Conservation (phyloP, 257 asterid species). For the Nicotiana otophora region DNA sequence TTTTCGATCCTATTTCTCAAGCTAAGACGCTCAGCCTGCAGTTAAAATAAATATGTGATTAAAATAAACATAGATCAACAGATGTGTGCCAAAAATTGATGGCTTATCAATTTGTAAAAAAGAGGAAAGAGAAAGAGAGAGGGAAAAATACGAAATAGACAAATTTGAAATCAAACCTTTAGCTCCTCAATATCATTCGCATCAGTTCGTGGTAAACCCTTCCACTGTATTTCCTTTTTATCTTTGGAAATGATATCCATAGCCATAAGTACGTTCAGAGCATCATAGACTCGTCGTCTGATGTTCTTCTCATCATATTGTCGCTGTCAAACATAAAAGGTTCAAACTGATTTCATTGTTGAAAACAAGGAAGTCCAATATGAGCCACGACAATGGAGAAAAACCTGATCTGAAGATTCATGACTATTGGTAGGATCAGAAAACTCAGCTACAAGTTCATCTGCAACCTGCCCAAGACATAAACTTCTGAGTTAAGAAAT, state of each 20-base stretch:
- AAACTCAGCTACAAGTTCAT: slow-evolving; percentile 97
- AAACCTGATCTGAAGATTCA: slow-evolving; percentile 88
- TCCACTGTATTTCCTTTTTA: slow-evolving; percentile 98
- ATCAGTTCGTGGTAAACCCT: slow-evolving; percentile 88
- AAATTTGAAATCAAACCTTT: slow-evolving; percentile 37
- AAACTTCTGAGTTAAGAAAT: slow-evolving; percentile 13
- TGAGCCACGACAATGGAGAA: slow-evolving; percentile 5
- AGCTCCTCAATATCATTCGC: slow-evolving; percentile 82
- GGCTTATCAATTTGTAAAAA: background rate
- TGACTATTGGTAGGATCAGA: slow-evolving; percentile 58
- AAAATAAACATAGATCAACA: background rate
- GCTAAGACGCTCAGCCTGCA: slow-evolving; percentile 73
- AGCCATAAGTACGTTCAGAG: slow-evolving; percentile 95
- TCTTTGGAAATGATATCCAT: slow-evolving; percentile 98
- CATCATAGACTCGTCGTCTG: slow-evolving; percentile 95
- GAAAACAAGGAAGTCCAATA: slow-evolving; percentile 3
- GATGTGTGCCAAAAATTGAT: slow-evolving; percentile 1
- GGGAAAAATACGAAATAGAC: background rate
- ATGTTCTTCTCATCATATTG: slow-evolving; percentile 98
- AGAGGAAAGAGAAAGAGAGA: background rate
- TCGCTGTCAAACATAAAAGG: slow-evolving; percentile 48
- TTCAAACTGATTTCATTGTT: slow-evolving; percentile 1
- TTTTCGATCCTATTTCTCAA: slow-evolving; percentile 75
- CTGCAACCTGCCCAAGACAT: slow-evolving; percentile 69
- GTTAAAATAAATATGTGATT: slow-evolving; percentile 14